A percentile compares a stretch with the other conserved stretches of the same genome.
phyloP scores from a whole-genome alignment of 345 rosid species.

The Luvunga scandens region DNA sequence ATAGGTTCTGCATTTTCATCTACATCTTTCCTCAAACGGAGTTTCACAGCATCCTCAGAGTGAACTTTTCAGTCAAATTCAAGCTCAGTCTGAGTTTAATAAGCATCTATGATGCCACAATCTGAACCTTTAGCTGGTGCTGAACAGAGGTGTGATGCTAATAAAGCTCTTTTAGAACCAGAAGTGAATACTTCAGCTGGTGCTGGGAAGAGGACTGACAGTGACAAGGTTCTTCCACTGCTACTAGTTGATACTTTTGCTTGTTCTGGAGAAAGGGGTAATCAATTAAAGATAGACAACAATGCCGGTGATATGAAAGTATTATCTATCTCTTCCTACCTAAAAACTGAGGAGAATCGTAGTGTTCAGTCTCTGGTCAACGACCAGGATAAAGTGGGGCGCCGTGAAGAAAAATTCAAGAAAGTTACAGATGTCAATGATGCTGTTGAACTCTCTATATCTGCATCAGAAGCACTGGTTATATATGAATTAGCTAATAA shows the following conservation, averaged over 20 bases:
- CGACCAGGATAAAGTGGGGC: constrained; percentile 6
- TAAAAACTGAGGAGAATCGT: constrained; percentile 11
- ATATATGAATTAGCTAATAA: constrained; percentile 48
- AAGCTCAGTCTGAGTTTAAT: constrained; percentile 8
- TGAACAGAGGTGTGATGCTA: neutral
- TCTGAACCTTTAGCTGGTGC: constrained; percentile 22
- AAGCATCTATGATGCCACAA: constrained; percentile 2
- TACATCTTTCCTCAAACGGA: constrained; percentile 35
- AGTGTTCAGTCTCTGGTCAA: neutral
- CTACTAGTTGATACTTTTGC: constrained; percentile 22
- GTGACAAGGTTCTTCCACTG: neutral
- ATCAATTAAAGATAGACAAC: constrained; percentile 6
- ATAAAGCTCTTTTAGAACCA: neutral
- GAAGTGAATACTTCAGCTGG: neutral
- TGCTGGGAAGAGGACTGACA: neutral
- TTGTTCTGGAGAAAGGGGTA: constrained; percentile 7
- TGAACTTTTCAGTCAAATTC: constrained; percentile 15
- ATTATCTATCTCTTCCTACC: constrained; percentile 12
- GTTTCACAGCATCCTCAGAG: constrained; percentile 26
- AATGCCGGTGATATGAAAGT: neutral
- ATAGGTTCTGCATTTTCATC: constrained; percentile 40
- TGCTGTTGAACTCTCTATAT: constrained; percentile 56
- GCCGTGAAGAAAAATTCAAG: constrained; percentile 17
- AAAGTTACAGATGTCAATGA: constrained; percentile 35
- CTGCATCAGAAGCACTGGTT: constrained; percentile 68